A percentile compares a stretch with the other conserved stretches of the same genome.
phyloP scores from a whole-genome alignment of 2,329 filamentous ascomycete genomes.

The Neophaeococcomyces aloes region DNA sequence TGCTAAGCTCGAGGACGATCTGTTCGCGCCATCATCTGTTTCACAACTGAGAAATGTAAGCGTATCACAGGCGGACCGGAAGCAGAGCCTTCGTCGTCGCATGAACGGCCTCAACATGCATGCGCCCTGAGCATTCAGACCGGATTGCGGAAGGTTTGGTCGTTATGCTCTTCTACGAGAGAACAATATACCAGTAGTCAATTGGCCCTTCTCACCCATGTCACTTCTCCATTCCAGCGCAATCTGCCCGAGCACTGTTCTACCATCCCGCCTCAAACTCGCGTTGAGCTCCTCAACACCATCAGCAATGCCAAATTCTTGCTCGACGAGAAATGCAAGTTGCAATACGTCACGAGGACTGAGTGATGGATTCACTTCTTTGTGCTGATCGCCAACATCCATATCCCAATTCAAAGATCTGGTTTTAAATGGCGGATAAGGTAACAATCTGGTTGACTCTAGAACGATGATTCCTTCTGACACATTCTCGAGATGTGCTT shows the following conservation, averaged over 20 bases:
- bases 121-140: conserved; percentile 9
- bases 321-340: conserved; percentile 52
- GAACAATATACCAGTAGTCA: conserved; percentile 73
- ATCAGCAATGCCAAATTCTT: conserved; percentile 39
- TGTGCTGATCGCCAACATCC: conserved; percentile 17
- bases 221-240: conserved; percentile 79
- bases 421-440: conserved; percentile 34
- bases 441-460: conserved; percentile 36
- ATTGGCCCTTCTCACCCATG: conserved; percentile 78
- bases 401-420: conserved; percentile 47
- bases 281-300: conserved; percentile 42
- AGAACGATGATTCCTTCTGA: conserved; percentile 73
- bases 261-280: conserved; percentile 31
- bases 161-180: conserved; percentile 28
- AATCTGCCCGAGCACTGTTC: conserved; percentile 64
- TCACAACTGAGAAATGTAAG: neutral
- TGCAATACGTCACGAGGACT: conserved; percentile 55
- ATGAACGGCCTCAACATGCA: conserved; percentile 21
- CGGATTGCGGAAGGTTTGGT: neutral
- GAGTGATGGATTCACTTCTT: conserved; percentile 37
- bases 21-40: conserved; percentile 41
- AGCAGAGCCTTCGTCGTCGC: conserved; percentile 9
- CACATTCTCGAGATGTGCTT: conserved; percentile 92
- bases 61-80: neutral
- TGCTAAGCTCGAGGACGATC: conserved; percentile 66